phyloP scores from a whole-genome alignment of 75 land plant species.

The Pinus taeda region DNA sequence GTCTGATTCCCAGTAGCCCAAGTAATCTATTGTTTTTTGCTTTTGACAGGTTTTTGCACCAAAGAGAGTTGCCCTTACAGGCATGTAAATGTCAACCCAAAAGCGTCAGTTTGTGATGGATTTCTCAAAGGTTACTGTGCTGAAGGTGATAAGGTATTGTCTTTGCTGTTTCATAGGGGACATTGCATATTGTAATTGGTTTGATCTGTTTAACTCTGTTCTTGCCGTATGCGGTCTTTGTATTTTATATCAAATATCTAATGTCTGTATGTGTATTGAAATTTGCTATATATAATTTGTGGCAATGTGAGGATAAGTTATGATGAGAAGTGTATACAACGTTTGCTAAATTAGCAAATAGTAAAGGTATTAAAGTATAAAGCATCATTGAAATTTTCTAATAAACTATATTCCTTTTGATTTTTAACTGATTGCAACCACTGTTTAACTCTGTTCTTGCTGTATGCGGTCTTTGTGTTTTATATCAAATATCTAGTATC shows the following conservation, averaged over 20 bases:
- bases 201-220: not conserved
- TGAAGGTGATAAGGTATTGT: constrained; percentile 83
- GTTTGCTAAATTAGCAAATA: too few species aligned
- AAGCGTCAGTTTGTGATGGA: constrained; percentile 88
- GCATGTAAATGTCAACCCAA: constrained; percentile 92
- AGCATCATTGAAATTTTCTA: too few species aligned
- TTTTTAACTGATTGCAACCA: too few species aligned
- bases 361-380: too few species aligned
- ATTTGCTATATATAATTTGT: too few species aligned
- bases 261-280: too few species aligned
- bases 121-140: constrained; percentile 97
- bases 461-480: not conserved
- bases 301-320: too few species aligned
- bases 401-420: too few species aligned
- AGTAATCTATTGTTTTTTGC: not conserved
- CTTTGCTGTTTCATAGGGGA: too few species aligned
- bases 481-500: too few species aligned
- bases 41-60: constrained; percentile 79
- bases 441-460: not conserved
- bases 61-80: constrained; percentile 88
- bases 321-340: too few species aligned
- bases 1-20: not conserved
- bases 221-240: constrained; percentile 3
- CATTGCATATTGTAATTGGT: constrained; percentile 4
- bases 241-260: too few species aligned